Evolutionary conservation across 2,329 filamentous ascomycete genomes (phyloP).

Genomic region (Claviceps monticola): DNA sequence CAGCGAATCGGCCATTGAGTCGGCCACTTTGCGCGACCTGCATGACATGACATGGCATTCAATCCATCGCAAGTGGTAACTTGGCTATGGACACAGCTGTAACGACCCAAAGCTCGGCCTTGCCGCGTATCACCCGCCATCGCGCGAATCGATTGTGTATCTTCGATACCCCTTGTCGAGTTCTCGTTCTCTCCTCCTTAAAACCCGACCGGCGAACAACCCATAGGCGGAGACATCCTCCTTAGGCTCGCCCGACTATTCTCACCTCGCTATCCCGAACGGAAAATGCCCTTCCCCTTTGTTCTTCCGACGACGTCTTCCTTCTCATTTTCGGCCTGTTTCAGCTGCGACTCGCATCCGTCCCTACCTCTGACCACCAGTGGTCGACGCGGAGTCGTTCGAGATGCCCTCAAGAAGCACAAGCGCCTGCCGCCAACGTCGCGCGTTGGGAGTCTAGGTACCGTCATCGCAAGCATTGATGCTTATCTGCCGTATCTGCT

Average conservation of each 20-base stretch:
- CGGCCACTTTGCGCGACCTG: too few relatives aligned
- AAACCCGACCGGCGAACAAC: not conserved
- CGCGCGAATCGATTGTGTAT: not conserved
- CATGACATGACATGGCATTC: too few relatives aligned
- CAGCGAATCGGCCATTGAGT: too few relatives aligned
- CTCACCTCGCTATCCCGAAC: not conserved
- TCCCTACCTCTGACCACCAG: slow-evolving; percentile 74
- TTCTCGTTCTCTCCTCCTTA: not conserved
- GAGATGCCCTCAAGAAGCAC: slow-evolving; percentile 74
- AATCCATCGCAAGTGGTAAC: not conserved
- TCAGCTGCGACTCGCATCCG: slow-evolving; percentile 72
- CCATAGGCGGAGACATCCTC: not conserved
- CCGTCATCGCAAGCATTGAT: slow-evolving; percentile 54
- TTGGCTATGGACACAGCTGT: not conserved
- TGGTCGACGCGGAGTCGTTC: slow-evolving; percentile 69
- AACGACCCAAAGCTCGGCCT: not conserved
- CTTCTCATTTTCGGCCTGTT: slow-evolving; percentile 65
- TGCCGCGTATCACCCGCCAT: not conserved
- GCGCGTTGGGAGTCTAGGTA: slow-evolving; percentile 55
- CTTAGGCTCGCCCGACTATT: not conserved
- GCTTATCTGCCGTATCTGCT: slow-evolving; percentile 76
- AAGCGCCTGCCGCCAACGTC: slow-evolving; percentile 67
- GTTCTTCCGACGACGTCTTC: slow-evolving; percentile 78
- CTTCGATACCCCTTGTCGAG: not conserved
- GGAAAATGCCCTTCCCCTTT: slow-evolving; percentile 77